Evolutionary conservation across 306 rosid genomes (phyloP), one percentile per base, ranked within the genome.

Genomic region (Quercus engelmannii): DNA sequence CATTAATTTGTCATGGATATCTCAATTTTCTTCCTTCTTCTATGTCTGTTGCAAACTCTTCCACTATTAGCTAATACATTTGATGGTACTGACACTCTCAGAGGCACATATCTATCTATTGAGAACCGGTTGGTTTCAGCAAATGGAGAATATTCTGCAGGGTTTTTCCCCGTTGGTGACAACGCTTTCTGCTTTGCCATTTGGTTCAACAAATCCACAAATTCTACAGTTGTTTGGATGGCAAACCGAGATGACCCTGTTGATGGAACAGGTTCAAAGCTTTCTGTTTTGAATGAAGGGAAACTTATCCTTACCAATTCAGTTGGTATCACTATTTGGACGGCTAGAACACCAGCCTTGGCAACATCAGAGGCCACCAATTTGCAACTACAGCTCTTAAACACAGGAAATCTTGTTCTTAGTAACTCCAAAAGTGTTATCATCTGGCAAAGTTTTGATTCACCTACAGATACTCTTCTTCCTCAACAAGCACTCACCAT

Each of bases 191-290:
- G 38, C 38, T 33, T 33, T 33, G 38, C 38, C 38, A 33, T 33
- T 5, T 33, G 38, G 38, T 33, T 33, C 38, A 33, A 33, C 38
- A 33, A 33, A 33, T 33, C 38, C 38, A 33, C 38, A 33, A 33
- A 33, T 68, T 86, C 69, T 17, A 81, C 89, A 55, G 20, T 87
- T 4, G 81, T 88, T 35, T 91, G 93, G 96, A 86, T 77, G 84
- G 93, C 93, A 0, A 89, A 89, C 23, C 80, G 93, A 1, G 86
- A 88, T 78, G 31, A 61, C 4, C 93, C 92, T 0, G 90, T 89
- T 1, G 90, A 91, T 18, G 91, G 91, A 1, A 84, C 73, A 84
- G 52, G 35, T 56, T 89, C 96, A 3, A 58, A 64, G 69, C 75
- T 91, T 6, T 54, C 83, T 1, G 86, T 91, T 55, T 58, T 31